A percentile compares a stretch with the other conserved stretches of the same genome.
Evolutionary conservation across 2,329 filamentous ascomycete species (phyloP).

Genomic region (Aphanoascus verrucosus): DNA sequence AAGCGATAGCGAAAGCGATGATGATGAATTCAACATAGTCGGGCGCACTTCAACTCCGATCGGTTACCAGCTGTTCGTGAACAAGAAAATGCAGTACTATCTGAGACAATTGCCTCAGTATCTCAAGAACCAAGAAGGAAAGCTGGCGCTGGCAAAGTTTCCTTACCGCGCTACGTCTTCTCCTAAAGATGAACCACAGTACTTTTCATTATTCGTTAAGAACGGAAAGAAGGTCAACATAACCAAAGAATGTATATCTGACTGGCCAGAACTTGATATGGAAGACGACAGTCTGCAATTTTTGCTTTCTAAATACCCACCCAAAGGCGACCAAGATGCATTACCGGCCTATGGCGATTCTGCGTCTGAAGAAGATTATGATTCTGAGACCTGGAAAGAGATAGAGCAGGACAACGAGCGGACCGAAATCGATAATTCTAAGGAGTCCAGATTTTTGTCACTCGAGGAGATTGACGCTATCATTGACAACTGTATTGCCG

Average conservation of each 20-base stretch:
- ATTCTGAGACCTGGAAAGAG: constrained; percentile 51
- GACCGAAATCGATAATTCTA: constrained; percentile 17
- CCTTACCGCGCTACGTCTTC: constrained; percentile 20
- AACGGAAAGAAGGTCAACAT: constrained; percentile 19
- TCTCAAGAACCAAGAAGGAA: constrained; percentile 17
- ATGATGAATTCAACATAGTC: constrained; percentile 22
- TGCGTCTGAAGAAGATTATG: constrained; percentile 42
- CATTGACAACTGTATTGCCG: constrained; percentile 45
- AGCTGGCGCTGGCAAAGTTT: constrained; percentile 21
- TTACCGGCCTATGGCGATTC: constrained; percentile 49
- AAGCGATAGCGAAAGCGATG: constrained; percentile 12
- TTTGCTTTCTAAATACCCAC: constrained; percentile 37
- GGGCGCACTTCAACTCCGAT: constrained; percentile 18
- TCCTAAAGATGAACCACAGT: constrained; percentile 13
- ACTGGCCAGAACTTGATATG: constrained; percentile 23
- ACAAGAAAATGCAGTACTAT: constrained; percentile 22
- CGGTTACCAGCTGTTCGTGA: constrained; percentile 25
- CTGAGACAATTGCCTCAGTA: constrained; percentile 21
- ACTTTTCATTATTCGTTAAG: constrained; percentile 25
- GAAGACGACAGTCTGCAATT: constrained; percentile 22
- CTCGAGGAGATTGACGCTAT: constrained; percentile 41
- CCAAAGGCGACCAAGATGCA: constrained; percentile 30
- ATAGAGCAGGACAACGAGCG: constrained; percentile 47
- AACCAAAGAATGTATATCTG: constrained; percentile 21
- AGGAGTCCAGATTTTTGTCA: constrained; percentile 28